A percentile compares a stretch with the other conserved stretches of the same genome.
Evolutionary conservation across 106 monocot genomes (phyloP).

Genomic region (Acanthochlamys bracteata): DNA sequence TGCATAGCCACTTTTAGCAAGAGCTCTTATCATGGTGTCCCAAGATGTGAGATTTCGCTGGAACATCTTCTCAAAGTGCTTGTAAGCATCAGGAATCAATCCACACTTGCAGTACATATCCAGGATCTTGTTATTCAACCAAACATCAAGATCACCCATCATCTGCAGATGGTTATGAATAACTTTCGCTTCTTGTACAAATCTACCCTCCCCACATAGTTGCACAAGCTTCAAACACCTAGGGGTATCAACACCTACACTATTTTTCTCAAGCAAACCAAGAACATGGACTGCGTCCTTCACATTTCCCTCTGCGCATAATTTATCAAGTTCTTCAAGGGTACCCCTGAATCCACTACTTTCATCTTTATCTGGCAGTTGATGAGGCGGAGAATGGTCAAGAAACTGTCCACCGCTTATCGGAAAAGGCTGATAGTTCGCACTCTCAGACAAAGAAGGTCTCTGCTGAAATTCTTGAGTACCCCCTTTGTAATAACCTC

Average conservation of each 20-base stretch:
- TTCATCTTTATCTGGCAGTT: constrained; percentile 18
- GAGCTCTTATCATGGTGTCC: constrained; percentile 74
- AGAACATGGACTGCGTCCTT: constrained; percentile 67
- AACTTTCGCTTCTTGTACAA: constrained; percentile 38
- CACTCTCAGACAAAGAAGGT: background rate
- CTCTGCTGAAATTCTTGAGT: constrained; percentile 7
- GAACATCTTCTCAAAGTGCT: constrained; percentile 63
- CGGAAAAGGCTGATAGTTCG: background rate
- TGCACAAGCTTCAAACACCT: constrained; percentile 53
- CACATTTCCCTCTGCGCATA: constrained; percentile 46
- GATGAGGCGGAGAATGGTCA: background rate
- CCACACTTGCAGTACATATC: constrained; percentile 71
- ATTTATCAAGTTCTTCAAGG: constrained; percentile 56
- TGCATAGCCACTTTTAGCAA: constrained; percentile 49
- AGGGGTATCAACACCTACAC: constrained; percentile 29
- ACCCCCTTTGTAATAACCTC: constrained; percentile 6
- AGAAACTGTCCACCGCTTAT: background rate
- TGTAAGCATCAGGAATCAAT: constrained; percentile 53
- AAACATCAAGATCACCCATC: constrained; percentile 23
- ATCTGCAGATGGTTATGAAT: constrained; percentile 34
- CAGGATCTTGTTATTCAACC: constrained; percentile 62
- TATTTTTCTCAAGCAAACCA: constrained; percentile 37
- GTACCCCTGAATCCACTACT: constrained; percentile 24
- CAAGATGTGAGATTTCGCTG: constrained; percentile 71
- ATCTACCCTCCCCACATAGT: constrained; percentile 53